Conservation (phyloP, 768 basidiomycete species). For the Psilocybe cubensis region DNA sequence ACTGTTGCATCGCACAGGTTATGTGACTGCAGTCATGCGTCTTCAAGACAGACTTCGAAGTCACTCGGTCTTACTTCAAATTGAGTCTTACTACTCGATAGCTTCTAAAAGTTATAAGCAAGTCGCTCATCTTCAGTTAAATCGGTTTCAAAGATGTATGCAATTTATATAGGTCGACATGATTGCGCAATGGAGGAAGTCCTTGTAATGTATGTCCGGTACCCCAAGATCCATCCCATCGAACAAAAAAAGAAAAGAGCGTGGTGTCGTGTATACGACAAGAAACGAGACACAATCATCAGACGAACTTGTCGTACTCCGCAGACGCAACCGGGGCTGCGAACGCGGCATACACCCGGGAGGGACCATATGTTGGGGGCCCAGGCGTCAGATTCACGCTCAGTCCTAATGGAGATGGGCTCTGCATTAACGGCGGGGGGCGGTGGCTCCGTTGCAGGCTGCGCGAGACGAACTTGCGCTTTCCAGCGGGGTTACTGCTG, state of each 20-base stretch:
- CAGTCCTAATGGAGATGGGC: conserved; percentile 29
- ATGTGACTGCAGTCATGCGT: too few relatives aligned
- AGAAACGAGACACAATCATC: not conserved
- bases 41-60: too few relatives aligned
- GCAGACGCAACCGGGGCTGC: conserved; percentile 26
- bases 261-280: conserved; percentile 1
- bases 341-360: conserved; percentile 31
- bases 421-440: conserved; percentile 31
- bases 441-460: conserved; percentile 27
- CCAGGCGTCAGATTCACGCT: conserved; percentile 16
- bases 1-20: too few relatives aligned
- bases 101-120: too few relatives aligned
- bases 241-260: not conserved
- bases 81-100: too few relatives aligned
- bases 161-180: not conserved
- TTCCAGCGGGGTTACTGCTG: conserved; percentile 3
- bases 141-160: not conserved
- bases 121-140: too few relatives aligned
- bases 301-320: conserved; percentile 29
- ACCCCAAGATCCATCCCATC: conserved; percentile 2
- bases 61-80: too few relatives aligned
- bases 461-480: conserved; percentile 20
- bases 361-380: conserved; percentile 23
- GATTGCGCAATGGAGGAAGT: not conserved
- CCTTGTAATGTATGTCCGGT: conserved; percentile 3